phyloP scores from a whole-genome alignment of 371 early-diverging fungal genomes.

The Rhizopus arrhizus region DNA sequence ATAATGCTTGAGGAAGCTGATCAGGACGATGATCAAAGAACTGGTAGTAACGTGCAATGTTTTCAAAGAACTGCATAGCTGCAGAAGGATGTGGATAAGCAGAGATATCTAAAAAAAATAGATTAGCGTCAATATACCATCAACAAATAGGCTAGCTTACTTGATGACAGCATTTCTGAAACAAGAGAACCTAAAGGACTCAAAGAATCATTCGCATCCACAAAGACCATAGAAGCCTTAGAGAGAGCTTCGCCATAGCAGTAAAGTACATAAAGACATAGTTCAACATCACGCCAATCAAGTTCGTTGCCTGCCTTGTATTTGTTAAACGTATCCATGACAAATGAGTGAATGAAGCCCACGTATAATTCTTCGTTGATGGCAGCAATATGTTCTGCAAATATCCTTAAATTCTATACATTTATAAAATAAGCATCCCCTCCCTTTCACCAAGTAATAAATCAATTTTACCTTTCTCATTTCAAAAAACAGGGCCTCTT shows the following conservation, averaged over 20 bases:
- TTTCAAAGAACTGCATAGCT: slow-evolving; percentile 78
- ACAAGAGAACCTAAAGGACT: slow-evolving; percentile 77
- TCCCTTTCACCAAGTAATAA: background rate
- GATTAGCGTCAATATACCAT: background rate
- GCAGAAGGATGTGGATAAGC: slow-evolving; percentile 82
- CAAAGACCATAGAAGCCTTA: slow-evolving; percentile 62
- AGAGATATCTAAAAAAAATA: slow-evolving; percentile 57
- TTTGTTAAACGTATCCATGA: slow-evolving; percentile 60
- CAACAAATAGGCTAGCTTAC: slow-evolving; percentile 21
- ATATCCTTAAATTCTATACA: slow-evolving; percentile 68
- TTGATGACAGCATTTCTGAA: slow-evolving; percentile 65
- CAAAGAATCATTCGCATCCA: slow-evolving; percentile 51
- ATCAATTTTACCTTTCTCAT: slow-evolving; percentile 67
- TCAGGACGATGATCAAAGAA: slow-evolving; percentile 76
- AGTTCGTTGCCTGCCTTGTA: slow-evolving; percentile 50
- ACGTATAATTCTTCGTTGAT: slow-evolving; percentile 69
- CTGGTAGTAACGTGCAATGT: slow-evolving; percentile 70
- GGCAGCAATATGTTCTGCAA: slow-evolving; percentile 70
- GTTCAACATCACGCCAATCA: slow-evolving; percentile 82
- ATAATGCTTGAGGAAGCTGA: slow-evolving; percentile 70
- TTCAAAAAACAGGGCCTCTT: slow-evolving; percentile 71
- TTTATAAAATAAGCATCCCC: background rate
- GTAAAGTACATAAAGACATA: slow-evolving; percentile 78
- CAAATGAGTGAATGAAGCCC: slow-evolving; percentile 59
- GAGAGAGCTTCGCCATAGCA: slow-evolving; percentile 73